These are phyloP conservation scores for Brassica nigra DNA, from an alignment of 345 rosid genomes.

Conservation along the genomic window DNA sequence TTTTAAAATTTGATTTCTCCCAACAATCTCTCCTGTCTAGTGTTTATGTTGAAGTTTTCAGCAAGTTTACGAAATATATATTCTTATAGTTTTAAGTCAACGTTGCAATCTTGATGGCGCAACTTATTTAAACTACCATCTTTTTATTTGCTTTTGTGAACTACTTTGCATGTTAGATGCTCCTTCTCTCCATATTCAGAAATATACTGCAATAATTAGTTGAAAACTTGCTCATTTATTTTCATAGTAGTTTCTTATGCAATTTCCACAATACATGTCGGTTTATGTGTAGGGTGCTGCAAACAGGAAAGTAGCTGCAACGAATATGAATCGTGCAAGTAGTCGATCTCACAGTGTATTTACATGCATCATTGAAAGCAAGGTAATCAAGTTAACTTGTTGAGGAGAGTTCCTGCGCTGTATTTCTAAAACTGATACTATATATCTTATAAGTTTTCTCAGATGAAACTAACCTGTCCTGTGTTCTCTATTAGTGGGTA, in stretches of 20 bases:
- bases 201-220: not conserved
- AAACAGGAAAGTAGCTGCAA: slow-evolving; percentile 96
- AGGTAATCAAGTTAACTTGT: slow-evolving; percentile 51
- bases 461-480: not conserved
- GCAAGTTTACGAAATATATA: not conserved
- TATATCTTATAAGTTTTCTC: slow-evolving; percentile 11
- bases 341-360: slow-evolving; percentile 99
- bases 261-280: not conserved
- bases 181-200: not conserved
- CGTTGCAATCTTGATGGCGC: not conserved
- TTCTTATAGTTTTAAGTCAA: not conserved
- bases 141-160: not conserved
- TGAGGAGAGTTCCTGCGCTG: not conserved
- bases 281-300: slow-evolving; percentile 77
- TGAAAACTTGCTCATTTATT: not conserved
- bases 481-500: slow-evolving; percentile 69
- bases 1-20: not conserved
- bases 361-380: slow-evolving; percentile 91
- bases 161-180: not conserved
- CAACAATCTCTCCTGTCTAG: not conserved
- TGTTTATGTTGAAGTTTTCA: not conserved
- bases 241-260: not conserved
- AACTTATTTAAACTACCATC: not conserved
- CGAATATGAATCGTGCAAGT: slow-evolving; percentile 97
- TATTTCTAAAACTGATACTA: not conserved